Base-by-base conservation (phyloP, 106 monocot genomes). In the Gastrodia elata region DNA sequence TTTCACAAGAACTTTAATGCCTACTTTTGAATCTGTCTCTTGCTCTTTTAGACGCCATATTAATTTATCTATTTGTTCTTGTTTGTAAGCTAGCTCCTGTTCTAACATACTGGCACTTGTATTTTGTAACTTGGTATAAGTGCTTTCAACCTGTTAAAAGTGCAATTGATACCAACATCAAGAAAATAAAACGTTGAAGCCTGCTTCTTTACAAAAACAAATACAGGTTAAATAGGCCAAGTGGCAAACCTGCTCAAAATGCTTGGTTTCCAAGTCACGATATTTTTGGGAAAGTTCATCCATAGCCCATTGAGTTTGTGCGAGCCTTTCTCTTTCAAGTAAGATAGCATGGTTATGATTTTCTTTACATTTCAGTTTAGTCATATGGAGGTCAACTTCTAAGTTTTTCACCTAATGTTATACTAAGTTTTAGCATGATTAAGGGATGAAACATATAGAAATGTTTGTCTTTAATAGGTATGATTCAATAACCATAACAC, bases 281-380 rank as follows among this genome's bases (percentile, higher is more conserved):
- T 70, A 84, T 46, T 89, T 92, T 72, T 89, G 87, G 38, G 70
- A 65, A 76, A 89, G 80, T 68, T 96, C 92, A 87, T 89, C 91
- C 80, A 86, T 87, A 49, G 92, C 95, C 95, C 95, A 92, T 70
- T 96, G 91, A 77, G 92, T 86, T 70, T 92, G 91, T 68, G 87
- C 89, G n/a, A 96, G 80, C 77, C 87, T 83, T 80, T 96, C 95
- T 79, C 87, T 92, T 81, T 96, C 95, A 68, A 80, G 28, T 64
- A 96, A 70, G 42, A 96, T 82, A 18, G 95, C 95, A 72, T 96
- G 89, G 39, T 96, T 83, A 79, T 89, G 58, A 55, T 87, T 89
- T 79, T 92, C 95, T 79, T 77, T 90, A 61, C 77, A 77, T 79
- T 82, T 96, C 64, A 87, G 89, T 65, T 81, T 89, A 11, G 92